Evolutionary conservation across 2,329 filamentous ascomycete species (phyloP), one percentile per base, ranked within the genome.

Genomic region (Claviceps africana): DNA sequence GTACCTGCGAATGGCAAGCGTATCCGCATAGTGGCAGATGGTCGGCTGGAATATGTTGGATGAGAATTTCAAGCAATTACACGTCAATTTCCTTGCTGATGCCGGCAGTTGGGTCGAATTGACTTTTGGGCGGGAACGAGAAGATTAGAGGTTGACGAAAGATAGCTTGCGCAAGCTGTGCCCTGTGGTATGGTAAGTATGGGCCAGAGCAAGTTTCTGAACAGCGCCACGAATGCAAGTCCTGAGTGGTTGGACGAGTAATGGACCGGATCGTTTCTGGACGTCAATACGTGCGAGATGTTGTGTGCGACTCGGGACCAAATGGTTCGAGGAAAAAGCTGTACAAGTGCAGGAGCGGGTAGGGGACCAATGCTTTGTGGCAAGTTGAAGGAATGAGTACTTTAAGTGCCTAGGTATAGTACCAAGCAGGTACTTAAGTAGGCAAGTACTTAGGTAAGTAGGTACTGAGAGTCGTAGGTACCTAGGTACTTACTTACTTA

Each of bases 1-100:
- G 17, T 51, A 51, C 50, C 50, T 51, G 50, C 50, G 10, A 51
- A 51, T 19, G 50, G 50, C 44, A 52, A 44, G 21, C 51, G 51
- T 52, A 52, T 52, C 40, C 53, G 53, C 53, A 54, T 54, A 21
- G 17, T 48, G 39, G 28, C 37, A 48, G 44, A 28, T 40, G 48
- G 15, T 46, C 17, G 21, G 39, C 17, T 37, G 17, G 7, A 47
- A 30, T 15, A 51, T 15, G 46, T 39, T 21, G 39, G 39, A 15
- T 8, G n/a, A 21, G 25, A 25, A 39, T 40, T 3, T n/a, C 35
- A 17, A 42, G 4, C 19, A 37, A 35, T n/a, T 13, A 11, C 21
- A 22, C 10, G 7, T 28, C 9, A 15, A 28, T 7, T 46, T 9
- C 25, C 25, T 25, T 25, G 17, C 28, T 30, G 46, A 13, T 25